Evolutionary conservation across 208 protist species (phyloP).

Genomic region (Wallacemonas sp.): DNA sequence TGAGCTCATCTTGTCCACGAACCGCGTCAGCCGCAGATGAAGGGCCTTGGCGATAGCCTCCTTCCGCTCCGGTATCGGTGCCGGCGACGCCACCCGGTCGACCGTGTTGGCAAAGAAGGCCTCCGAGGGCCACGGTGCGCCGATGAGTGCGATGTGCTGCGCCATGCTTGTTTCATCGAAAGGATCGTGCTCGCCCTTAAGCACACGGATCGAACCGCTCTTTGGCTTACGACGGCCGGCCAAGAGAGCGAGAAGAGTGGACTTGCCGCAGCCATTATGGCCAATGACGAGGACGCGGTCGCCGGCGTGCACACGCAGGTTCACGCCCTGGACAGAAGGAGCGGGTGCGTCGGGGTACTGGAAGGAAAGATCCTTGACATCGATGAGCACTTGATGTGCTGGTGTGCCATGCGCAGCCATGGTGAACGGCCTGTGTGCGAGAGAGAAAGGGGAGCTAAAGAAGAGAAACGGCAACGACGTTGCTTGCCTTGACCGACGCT

Average conservation of each 20-base stretch:
- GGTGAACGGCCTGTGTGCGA: no score
- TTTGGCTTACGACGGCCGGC: constrained; percentile 68
- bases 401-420: no score
- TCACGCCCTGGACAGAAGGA: constrained; percentile 22
- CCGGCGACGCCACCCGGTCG: constrained; percentile 45
- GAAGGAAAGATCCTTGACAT: constrained; percentile 33
- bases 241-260: constrained; percentile 93
- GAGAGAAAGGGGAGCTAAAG: no score
- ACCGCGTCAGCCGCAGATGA: constrained; percentile 39
- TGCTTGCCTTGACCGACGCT: no score
- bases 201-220: constrained; percentile 54
- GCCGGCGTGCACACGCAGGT: constrained; percentile 37
- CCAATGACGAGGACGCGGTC: constrained; percentile 93
- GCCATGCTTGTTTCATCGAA: constrained; percentile 81
- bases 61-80: constrained; percentile 27
- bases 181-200: constrained; percentile 40
- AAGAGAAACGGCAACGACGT: no score
- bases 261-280: constrained; percentile 96
- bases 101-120: constrained; percentile 80
- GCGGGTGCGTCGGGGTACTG: constrained; percentile 34
- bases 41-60: constrained; percentile 35
- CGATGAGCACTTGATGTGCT: constrained; percentile 17
- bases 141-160: constrained; percentile 51
- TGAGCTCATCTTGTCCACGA: constrained; percentile 64
- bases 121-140: constrained; percentile 66